phyloP scores from a whole-genome alignment of 148 eudicot genomes.

The Mesembryanthemum crystallinum region DNA sequence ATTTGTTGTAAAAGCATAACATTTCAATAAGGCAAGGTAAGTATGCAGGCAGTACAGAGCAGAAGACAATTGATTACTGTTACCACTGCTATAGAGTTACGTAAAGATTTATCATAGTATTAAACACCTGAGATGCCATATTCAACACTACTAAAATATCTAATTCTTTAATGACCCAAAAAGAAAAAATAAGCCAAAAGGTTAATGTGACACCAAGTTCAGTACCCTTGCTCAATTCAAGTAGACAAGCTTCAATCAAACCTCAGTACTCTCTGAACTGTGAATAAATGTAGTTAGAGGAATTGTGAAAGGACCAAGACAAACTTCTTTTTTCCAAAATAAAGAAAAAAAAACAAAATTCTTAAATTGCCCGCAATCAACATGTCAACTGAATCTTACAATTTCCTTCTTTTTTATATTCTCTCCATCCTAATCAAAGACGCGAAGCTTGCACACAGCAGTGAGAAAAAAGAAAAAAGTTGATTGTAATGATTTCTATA shows the following conservation, averaged over 20 bases:
- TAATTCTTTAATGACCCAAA: background rate
- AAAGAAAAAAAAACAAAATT: background rate
- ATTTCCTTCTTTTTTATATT: background rate
- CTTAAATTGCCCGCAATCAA: background rate
- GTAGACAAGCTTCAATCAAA: background rate
- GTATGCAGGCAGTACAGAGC: background rate
- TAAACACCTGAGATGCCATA: background rate
- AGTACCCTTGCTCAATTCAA: conserved; percentile 2
- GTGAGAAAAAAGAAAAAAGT: background rate
- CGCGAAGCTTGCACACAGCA: conserved; percentile 13
- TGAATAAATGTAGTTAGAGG: background rate
- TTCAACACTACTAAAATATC: background rate
- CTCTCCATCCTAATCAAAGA: background rate
- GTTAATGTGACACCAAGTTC: background rate
- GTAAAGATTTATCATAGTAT: background rate
- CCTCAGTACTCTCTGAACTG: background rate
- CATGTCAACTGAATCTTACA: conserved; percentile 4
- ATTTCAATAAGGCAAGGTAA: conserved; percentile 5
- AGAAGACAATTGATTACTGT: background rate
- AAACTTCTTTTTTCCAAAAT: background rate
- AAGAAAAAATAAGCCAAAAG: background rate
- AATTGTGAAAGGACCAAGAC: background rate
- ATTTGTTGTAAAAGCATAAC: conserved; percentile 2
- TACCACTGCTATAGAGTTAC: background rate
- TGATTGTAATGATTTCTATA: conserved; percentile 7